phyloP scores from a whole-genome alignment of 225 moss, liverwort and hornwort species.

The Climacium dendroides region DNA sequence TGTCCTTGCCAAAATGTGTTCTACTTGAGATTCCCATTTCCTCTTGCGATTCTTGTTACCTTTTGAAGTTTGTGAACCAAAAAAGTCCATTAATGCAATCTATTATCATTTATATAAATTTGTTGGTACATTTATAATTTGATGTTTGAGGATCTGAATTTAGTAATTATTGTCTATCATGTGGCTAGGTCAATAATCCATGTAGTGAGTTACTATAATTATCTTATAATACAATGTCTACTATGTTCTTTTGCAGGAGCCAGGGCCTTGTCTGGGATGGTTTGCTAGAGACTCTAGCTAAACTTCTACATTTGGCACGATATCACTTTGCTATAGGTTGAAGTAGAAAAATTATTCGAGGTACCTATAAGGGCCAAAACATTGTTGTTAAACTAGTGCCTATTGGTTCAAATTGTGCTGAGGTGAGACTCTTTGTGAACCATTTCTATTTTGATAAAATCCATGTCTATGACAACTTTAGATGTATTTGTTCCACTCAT shows the following conservation, averaged over 20 bases:
- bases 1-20: too few species aligned
- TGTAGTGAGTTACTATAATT: neutral
- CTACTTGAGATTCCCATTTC: too few species aligned
- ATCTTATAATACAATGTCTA: neutral
- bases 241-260: neutral
- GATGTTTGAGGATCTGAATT: neutral
- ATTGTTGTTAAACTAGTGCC: neutral
- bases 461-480: neutral
- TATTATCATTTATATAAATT: neutral
- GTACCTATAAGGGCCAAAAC: neutral
- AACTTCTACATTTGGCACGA: neutral
- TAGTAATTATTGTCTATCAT: neutral
- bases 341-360: neutral
- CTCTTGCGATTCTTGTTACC: too few species aligned
- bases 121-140: neutral
- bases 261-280: fast-evolving
- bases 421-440: too few species aligned
- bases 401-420: neutral
- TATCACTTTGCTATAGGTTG: neutral
- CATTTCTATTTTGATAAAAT: neutral
- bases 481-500: too few species aligned
- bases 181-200: neutral
- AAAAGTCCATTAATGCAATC: too few species aligned
- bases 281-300: neutral
- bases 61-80: too few species aligned